Evolutionary conservation across 805 yeast species (phyloP), one percentile per base, ranked within the genome.

Genomic region (Ogataea trehalophila): DNA sequence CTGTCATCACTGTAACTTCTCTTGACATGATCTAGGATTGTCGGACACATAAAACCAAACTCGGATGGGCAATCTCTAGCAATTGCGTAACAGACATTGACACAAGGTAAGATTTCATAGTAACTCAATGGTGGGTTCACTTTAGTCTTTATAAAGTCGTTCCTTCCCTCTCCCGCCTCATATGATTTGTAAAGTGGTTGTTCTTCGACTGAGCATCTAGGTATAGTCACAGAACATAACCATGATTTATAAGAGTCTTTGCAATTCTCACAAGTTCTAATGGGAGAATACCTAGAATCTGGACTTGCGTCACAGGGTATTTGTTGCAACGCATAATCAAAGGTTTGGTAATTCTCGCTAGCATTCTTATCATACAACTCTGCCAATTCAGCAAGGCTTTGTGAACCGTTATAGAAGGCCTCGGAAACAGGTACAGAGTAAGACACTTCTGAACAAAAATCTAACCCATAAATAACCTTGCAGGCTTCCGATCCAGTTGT

Each of bases 151-250:
- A 92, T 73, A 52, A 76, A 78, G 5, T 68, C 67, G 56, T 77
- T 87, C 52, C 99, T 74, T 11, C 87, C 82, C 5, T 70, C 63
- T 15, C 73, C 73, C 5, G 69, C 69, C 3, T 67, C 63, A 33
- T 95, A 71, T 26, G 56, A 48, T 18, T 65, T 62, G 61, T 76
- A 82, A 6, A 77, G 77, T 0, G 73, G 56, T 8, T 67, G 50
- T 6, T 76, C 61, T 14, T 62, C 53, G 14, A 85, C 81, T 1
- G 87, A 73, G 58, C 99, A 92, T 31, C 97, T 71, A 0, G 98
- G 98, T 6, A 92, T 87, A 0, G 89, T 73, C 4, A 89, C 88
- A 0, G 95, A 75, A 67, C 99, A 92, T 17, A 94, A 73, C 99
- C 99, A 92, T 57, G 83, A 74, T 57, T 79, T 81, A 63, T 92